Evolutionary conservation across 2,329 filamentous ascomycete genomes (phyloP), one percentile per base, ranked within the genome.

Genomic region (Arthrobotrys sphaeroides): DNA sequence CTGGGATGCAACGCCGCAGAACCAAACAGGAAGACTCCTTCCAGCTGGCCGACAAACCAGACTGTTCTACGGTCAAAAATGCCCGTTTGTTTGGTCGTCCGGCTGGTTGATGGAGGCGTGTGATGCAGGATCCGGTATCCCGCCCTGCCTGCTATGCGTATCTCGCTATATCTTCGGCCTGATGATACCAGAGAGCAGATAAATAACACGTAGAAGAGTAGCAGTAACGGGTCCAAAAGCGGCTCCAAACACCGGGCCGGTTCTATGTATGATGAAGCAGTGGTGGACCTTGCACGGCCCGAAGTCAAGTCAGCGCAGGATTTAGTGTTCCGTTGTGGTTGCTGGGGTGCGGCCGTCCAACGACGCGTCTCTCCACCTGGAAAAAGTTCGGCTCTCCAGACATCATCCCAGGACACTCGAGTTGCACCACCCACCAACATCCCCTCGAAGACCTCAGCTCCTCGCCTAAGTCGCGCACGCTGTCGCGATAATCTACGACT

Each of bases 331-430:
- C 18, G 49, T 53, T 64, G 24, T 62, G 62, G 70, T 68, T 61
- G 31, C 43, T 65, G 22, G 51, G 70, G 57, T 74, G 70, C 40
- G 40, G 59, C 57, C 18, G 24, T 62, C 49, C 26, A 75, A 51
- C 72, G 72, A 75, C 72, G 72, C 72, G 72, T 75, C 72, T 57
- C 61, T 67, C 61, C 61, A 53, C 69, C 38, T 40, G 65, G 64
- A 65, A 75, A 73, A 75, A 64, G 55, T 75, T 75, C 64, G 72
- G 72, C 33, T 69, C 64, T 74, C 24, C 18, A 57, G 53, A 62
- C 61, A 67, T 57, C 62, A 53, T 47, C 51, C 43, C 53, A 24
- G 51, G 36, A 59, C 53, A 55, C 59, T 57, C 67, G 67, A 72
- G 59, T 59, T n/a, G 38, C 45, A 28, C 47, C 57, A 45, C 47